Base-by-base conservation (phyloP, 176 grass and related monocot genomes). In the Ampelocalamus luodianensis region DNA sequence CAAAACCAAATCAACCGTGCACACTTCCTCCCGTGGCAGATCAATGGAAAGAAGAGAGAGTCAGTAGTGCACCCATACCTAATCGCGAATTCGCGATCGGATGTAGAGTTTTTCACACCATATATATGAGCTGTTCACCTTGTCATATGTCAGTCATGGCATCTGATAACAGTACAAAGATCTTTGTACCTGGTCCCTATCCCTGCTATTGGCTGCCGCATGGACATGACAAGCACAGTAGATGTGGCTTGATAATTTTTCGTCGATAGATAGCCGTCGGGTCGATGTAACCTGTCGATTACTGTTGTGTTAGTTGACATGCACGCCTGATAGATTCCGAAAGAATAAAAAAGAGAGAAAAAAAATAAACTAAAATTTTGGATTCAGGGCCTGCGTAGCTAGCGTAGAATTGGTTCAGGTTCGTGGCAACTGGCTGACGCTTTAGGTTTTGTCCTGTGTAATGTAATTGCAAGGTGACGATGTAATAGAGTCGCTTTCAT, bases 381-480 rank as follows among this genome's bases (percentile, higher is more conserved):
- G 77, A 80, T 73, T 65, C 34, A 64, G 69, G 10, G 76, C 9
- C 11, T 46, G 37, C 54, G 68, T 77, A 72, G 16, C 20, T 83
- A 14, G 34, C 3, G 9, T 71, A 79, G 80, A 36, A 72, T 56
- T 78, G 87, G 80, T 59, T 84, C 50, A 69, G 83, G 58, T 85
- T 65, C 56, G 72, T 40, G 56, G 54, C 71, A n/a, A 56, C 61
- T 58, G 54, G 70, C 64, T 34, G 79, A 81, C 16, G 48, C 46
- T 53, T 66, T 78, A 65, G n/a, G 65, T 56, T 38, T 50, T 45
- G 68, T 60, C 5, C 24, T 5, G 0, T 71, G 40, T 67, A 36
- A 68, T 69, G 74, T 70, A 71, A 86, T 90, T 78, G 83, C 83
- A 26, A n/a, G 12, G 48, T 81, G 65, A 45, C n/a, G 60, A n/a